Evolutionary conservation across 2,329 filamentous ascomycete genomes (phyloP), one percentile per base, ranked within the genome.

Genomic region (Cytospora piceicola): DNA sequence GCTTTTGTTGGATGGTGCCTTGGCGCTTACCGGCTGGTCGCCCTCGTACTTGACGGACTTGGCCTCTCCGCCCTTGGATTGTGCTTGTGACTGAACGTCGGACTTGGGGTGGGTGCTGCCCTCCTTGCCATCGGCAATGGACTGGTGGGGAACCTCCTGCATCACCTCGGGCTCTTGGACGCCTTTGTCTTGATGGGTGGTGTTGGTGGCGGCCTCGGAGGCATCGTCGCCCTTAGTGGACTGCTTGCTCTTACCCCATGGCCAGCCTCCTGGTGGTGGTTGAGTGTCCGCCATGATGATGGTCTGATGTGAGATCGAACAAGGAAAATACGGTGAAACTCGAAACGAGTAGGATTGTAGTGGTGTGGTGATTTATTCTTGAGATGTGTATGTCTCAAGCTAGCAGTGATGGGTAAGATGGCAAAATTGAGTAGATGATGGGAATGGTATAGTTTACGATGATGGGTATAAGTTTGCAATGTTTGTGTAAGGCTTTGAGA

Each of bases 231-330:
- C 65, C 52, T 58, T 62, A 24, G 62, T 52, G 3, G 62, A 56
- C 29, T 63, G 53, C 60, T 68, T 69, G 57, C 64, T 66, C 67
- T 70, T 70, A 57, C 67, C 65, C 67, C 67, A 70, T 46, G 69
- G 69, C 69, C 69, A 70, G 29, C 60, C 69, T 67, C 69, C 69
- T 53, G 67, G 66, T 53, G 67, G 58, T 54, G 67, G 59, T n/a
- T 67, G 63, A 29, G 62, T 60, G 55, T 70, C 69, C 46, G 69
- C 53, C 69, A 70, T 70, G 55, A 29, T 67, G 61, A 53, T 53
- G 17, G 6, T 67, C 22, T 61, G 29, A 32, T 52, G 30, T 62
- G 39, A 20, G 15, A n/a, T 27, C 27, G 12, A 57, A 6, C 22
- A 34, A 55, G 17, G 29, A 36, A 1, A 39, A 30, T 14, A 46